Evolutionary conservation across 2,329 filamentous ascomycete species (phyloP), one percentile per base, ranked within the genome.

Genomic region (Aureobasidium musti): DNA sequence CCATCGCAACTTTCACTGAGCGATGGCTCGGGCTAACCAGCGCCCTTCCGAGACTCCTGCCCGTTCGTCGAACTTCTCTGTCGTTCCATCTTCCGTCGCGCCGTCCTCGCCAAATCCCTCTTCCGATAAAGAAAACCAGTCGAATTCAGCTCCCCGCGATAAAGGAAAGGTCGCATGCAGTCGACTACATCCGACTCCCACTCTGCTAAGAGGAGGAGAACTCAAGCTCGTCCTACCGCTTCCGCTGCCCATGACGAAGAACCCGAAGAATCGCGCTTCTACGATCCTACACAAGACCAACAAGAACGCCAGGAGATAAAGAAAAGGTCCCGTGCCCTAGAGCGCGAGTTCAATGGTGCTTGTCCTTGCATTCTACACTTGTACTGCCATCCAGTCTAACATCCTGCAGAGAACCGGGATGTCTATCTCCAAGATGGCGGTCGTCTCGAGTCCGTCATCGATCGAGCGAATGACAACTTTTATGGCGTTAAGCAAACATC

Each of bases 261-360:
- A 11, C 72, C 71, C 23, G 72, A 72, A n/a, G 71, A 77, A 10
- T 74, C 75, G 33, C 69, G 79, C 65, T 85, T 79, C 70, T 96
- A 93, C 77, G 90, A 97, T 73, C 93, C 92, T 0, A 88, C 96
- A 68, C 94, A 97, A 75, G 83, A 91, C 66, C 82, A 89, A 14
- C 86, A 89, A 50, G 86, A 92, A 77, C 87, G 92, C 47, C 85
- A 93, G 28, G 79, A 82, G 63, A 80, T 96, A 39, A 89, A 92
- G 68, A 86, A 86, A 67, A 84, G 83, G 11, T 83, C 92, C 67
- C 86, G 93, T 69, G 86, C 88, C 50, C 81, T 96, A n/a, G 81
- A 82, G 30, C 79, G 82, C 59, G 81, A 86, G 50, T 78, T 90
- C 79, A 75, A 89, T 69, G 86, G 86, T 86, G 77, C 66, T 73